Evolutionary conservation across 257 asterid species (phyloP).

Genomic region (Petunia secreta): DNA sequence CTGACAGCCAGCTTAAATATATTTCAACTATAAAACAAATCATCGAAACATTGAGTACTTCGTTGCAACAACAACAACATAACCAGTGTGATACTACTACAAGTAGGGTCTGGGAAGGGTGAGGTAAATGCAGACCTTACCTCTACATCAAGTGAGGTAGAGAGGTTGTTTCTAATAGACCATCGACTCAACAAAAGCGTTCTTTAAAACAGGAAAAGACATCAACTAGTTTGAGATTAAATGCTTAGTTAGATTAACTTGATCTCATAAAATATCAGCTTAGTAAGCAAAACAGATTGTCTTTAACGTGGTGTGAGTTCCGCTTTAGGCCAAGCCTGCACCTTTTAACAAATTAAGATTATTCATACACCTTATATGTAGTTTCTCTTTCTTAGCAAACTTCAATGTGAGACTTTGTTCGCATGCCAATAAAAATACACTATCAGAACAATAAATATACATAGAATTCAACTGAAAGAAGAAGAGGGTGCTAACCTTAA

Average conservation of each 20-base stretch:
- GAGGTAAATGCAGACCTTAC: too few relatives aligned
- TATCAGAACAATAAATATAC: background rate
- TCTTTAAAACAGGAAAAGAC: too few relatives aligned
- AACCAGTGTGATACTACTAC: too few relatives aligned
- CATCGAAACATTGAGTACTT: background rate
- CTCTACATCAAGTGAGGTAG: too few relatives aligned
- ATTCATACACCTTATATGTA: too few relatives aligned
- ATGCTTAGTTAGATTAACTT: background rate
- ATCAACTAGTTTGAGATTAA: background rate
- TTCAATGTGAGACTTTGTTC: background rate
- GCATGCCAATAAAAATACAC: background rate
- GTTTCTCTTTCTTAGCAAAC: too few relatives aligned
- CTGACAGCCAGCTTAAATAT: background rate
- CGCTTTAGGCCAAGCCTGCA: background rate
- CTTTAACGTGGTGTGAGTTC: background rate
- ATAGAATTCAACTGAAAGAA: background rate
- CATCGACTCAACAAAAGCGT: too few relatives aligned
- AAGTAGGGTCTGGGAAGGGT: too few relatives aligned
- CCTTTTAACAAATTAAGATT: too few relatives aligned
- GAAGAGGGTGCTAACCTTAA: background rate
- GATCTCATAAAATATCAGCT: background rate
- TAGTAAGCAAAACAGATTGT: background rate
- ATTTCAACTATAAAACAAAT: background rate
- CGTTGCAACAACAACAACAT: background rate
- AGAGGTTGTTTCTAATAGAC: too few relatives aligned